Conservation (phyloP, 805 yeast species). For the Kazachstania psychrophila region DNA sequence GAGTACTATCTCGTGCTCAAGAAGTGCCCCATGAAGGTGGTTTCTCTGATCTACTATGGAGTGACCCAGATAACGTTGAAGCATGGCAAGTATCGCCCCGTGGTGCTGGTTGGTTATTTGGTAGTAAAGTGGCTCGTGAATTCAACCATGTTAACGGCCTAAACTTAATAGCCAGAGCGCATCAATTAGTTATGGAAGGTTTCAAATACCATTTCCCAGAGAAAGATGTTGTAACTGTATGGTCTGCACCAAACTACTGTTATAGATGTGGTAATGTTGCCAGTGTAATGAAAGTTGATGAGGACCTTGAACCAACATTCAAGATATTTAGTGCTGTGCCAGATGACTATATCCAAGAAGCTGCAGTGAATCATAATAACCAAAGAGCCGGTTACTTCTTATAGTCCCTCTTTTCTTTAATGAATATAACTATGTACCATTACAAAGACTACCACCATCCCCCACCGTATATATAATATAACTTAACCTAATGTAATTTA, state of each 20-base stretch:
- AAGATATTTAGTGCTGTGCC: constrained; percentile 94
- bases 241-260: constrained; percentile 97
- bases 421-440: background rate
- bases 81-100: constrained; percentile 98
- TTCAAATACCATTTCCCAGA: constrained; percentile 93
- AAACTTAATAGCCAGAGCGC: constrained; percentile 87
- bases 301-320: constrained; percentile 77
- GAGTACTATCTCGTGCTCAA: constrained; percentile 91
- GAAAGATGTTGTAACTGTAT: constrained; percentile 92
- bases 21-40: constrained; percentile 99
- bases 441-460: too few relatives aligned
- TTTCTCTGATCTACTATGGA: constrained; percentile 94
- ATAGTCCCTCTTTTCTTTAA: constrained; percentile 4
- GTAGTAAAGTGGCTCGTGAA: constrained; percentile 87
- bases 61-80: constrained; percentile 95
- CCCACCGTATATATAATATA: too few relatives aligned
- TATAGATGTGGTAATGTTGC: constrained; percentile 98
- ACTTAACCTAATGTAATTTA: too few relatives aligned
- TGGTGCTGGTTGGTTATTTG: constrained; percentile 98
- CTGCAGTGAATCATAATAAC: constrained; percentile 19
- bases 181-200: constrained; percentile 97
- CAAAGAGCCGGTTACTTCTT: constrained; percentile 32
- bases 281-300: constrained; percentile 93
- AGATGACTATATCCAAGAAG: constrained; percentile 47
- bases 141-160: constrained; percentile 91